Conservation (phyloP, 768 basidiomycete species). For the Suillus clintonianus region DNA sequence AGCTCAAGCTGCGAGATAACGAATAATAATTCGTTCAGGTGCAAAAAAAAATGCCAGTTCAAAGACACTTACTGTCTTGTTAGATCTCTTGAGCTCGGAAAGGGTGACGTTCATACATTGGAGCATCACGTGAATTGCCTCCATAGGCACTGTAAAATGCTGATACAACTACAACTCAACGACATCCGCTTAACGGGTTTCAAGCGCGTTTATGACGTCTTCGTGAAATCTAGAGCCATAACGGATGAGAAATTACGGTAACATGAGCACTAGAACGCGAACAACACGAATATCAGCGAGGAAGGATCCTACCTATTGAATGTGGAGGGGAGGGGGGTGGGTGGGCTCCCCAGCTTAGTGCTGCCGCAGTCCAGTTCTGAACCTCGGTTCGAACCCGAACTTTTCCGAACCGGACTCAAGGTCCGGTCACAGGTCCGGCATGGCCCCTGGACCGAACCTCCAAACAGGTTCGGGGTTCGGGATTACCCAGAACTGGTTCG, state of each 20-base stretch:
- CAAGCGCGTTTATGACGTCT: conserved; percentile 78
- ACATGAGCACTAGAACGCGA: neutral
- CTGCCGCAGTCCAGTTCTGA: too few species aligned
- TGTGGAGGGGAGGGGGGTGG: too few species aligned
- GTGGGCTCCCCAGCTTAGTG: too few species aligned
- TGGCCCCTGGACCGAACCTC: too few species aligned
- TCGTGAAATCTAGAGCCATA: conserved; percentile 75
- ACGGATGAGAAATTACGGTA: neutral
- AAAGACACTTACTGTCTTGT: conserved; percentile 54
- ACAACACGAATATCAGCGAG: neutral
- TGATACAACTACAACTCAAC: conserved; percentile 92
- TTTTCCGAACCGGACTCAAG: too few species aligned
- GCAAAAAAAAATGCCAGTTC: neutral
- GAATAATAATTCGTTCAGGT: neutral
- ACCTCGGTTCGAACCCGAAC: too few species aligned
- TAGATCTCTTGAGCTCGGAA: conserved; percentile 85
- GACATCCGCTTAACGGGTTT: conserved; percentile 85
- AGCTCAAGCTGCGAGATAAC: conserved; percentile 72
- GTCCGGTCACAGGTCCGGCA: too few species aligned
- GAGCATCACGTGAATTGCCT: conserved; percentile 91
- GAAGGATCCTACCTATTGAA: too few species aligned
- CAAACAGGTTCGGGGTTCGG: too few species aligned
- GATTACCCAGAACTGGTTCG: too few species aligned
- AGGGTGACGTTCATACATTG: conserved; percentile 94
- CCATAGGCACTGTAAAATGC: conserved; percentile 81